Conservation (phyloP, 192 early-diverging fungal genomes). For the Rhizophlyctis rosea region DNA sequence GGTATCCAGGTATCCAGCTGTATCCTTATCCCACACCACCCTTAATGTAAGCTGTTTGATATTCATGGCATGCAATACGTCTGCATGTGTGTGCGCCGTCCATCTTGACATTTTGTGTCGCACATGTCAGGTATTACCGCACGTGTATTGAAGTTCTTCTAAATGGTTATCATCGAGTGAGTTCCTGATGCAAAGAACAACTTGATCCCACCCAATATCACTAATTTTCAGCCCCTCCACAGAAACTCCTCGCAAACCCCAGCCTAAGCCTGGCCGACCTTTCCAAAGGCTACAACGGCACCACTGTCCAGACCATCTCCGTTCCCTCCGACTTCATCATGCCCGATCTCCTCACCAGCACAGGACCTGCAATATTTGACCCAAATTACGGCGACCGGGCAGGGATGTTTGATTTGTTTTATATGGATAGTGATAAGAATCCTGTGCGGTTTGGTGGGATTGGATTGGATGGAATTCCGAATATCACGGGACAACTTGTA, state of each 20-base stretch:
- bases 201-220: background rate
- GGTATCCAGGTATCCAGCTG: background rate
- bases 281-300: background rate
- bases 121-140: background rate
- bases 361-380: background rate
- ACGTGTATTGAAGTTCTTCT: background rate
- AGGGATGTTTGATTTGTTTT: no score
- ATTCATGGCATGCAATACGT: background rate
- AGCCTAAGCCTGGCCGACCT: background rate
- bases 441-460: no score
- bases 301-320: background rate
- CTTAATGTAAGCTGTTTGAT: background rate
- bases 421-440: no score
- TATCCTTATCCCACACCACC: background rate
- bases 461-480: no score
- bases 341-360: background rate
- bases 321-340: background rate
- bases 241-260: background rate
- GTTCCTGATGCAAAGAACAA: background rate
- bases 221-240: background rate
- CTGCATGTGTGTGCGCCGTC: background rate
- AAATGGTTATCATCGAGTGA: background rate
- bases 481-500: no score
- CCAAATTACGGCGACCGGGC: no score
- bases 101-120: background rate